Evolutionary conservation across 768 basidiomycete genomes (phyloP).

Genomic region (Suillus discolor): DNA sequence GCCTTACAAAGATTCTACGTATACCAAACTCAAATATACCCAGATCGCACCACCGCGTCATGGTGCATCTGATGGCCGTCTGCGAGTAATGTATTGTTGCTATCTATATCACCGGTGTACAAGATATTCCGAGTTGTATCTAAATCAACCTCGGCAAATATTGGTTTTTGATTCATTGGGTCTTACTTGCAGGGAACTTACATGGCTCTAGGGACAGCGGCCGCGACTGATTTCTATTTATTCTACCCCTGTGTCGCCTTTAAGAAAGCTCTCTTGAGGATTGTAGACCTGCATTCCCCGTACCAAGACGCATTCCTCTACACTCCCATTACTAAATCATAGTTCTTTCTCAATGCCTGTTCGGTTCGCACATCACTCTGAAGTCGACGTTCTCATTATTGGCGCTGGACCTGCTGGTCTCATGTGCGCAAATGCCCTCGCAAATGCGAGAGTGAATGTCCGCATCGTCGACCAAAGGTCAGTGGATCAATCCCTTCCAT

Average conservation of each 20-base stretch:
- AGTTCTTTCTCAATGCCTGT: constrained; percentile 4
- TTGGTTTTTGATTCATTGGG: too few species aligned
- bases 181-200: background rate
- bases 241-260: background rate
- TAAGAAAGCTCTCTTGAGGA: background rate
- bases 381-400: constrained; percentile 45
- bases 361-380: constrained; percentile 17
- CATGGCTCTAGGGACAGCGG: background rate
- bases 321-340: background rate
- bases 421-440: constrained; percentile 45
- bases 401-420: constrained; percentile 47
- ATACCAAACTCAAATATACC: too few species aligned
- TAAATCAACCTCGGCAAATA: too few species aligned
- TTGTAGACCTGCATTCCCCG: background rate
- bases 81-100: too few species aligned
- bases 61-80: too few species aligned
- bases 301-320: constrained; percentile 6
- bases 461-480: constrained; percentile 44
- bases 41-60: too few species aligned
- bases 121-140: too few species aligned
- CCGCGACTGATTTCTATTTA: background rate
- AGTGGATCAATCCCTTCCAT: constrained; percentile 3
- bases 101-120: too few species aligned
- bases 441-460: constrained; percentile 38
- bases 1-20: too few species aligned